Evolutionary conservation across 371 early-diverging fungal genomes (phyloP).

Genomic region (Funneliformis caledonium): DNA sequence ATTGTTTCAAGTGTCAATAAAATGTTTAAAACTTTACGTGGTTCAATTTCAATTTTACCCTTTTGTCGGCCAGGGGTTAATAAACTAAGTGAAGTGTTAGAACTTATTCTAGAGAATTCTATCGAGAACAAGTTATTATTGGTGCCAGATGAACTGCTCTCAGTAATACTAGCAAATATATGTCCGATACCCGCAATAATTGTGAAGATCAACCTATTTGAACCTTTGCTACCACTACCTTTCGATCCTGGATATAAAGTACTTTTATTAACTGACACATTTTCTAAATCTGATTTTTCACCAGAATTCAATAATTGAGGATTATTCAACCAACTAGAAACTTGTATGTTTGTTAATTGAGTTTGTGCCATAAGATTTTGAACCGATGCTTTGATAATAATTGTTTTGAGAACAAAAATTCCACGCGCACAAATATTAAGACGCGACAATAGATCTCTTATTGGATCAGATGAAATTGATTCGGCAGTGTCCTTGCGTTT

Average conservation of each 20-base stretch:
- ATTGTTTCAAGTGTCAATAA: conserved; percentile 63
- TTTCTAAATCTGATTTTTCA: conserved; percentile 54
- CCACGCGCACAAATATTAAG: conserved; percentile 54
- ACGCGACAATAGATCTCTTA: conserved; percentile 46
- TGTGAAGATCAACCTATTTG: conserved; percentile 52
- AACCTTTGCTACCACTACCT: conserved; percentile 39
- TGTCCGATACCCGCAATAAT: conserved; percentile 52
- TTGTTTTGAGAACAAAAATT: conserved; percentile 47
- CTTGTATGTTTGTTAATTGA: conserved; percentile 48
- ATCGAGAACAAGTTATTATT: conserved; percentile 48
- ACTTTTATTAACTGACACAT: conserved; percentile 53
- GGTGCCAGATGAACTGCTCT: conserved; percentile 39
- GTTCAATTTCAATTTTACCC: conserved; percentile 43
- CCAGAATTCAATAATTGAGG: conserved; percentile 50
- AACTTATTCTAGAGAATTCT: conserved; percentile 47
- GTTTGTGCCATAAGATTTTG: conserved; percentile 54
- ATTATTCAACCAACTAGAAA: conserved; percentile 55
- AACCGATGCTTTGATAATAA: conserved; percentile 54
- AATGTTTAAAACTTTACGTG: conserved; percentile 57
- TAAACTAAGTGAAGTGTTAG: conserved; percentile 53
- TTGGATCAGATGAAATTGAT: conserved; percentile 18
- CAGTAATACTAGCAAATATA: conserved; percentile 49
- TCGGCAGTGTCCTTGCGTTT: neutral
- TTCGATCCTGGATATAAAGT: conserved; percentile 48
- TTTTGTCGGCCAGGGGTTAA: conserved; percentile 36